Conservation (phyloP, 1,284 basidiomycete species). For the Papiliotrema terrestris region DNA sequence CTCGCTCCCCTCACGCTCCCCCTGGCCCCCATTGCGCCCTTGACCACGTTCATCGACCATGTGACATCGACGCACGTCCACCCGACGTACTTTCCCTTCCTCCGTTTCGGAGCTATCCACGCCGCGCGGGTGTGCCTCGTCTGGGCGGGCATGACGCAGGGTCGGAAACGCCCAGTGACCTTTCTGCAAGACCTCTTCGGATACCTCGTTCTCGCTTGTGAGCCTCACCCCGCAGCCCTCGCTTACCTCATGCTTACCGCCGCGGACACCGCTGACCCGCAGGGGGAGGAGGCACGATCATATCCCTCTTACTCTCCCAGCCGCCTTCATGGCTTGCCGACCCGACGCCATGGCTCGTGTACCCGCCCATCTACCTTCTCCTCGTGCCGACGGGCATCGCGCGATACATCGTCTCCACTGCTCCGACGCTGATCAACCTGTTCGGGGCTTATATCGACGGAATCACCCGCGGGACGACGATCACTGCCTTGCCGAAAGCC, state of each 20-base stretch:
- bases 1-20: neutral
- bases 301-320: conserved; percentile 31
- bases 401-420: conserved; percentile 17
- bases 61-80: conserved; percentile 31
- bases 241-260: neutral
- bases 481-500: conserved; percentile 21
- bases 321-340: conserved; percentile 43
- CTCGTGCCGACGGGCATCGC: conserved; percentile 31
- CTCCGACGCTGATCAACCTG: conserved; percentile 31
- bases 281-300: conserved; percentile 44
- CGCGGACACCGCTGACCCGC: neutral
- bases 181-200: conserved; percentile 38
- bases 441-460: conserved; percentile 31
- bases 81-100: conserved; percentile 31
- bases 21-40: conserved; percentile 3
- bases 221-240: conserved; percentile 10
- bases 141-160: conserved; percentile 33
- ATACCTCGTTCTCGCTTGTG: conserved; percentile 40
- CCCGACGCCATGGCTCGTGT: conserved; percentile 38
- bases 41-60: conserved; percentile 18
- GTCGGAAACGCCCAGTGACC: conserved; percentile 11
- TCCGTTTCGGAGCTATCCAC: conserved; percentile 35
- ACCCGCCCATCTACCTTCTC: conserved; percentile 28
- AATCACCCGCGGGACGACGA: conserved; percentile 27
- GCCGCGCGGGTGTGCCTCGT: conserved; percentile 32